Conservation (phyloP, 306 rosid species). For the Corylus avellana region DNA sequence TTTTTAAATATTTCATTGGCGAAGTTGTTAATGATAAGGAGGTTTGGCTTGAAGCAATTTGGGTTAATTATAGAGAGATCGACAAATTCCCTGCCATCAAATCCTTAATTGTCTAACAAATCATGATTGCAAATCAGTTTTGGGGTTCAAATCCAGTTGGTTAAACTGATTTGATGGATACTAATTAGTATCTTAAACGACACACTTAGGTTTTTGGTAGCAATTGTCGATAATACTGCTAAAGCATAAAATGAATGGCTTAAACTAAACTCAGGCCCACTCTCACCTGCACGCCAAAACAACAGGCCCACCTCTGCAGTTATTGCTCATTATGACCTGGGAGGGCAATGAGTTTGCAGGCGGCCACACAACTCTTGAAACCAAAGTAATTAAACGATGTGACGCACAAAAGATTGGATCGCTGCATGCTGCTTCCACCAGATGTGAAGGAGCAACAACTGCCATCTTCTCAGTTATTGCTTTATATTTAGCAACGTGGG, state of each 20-base stretch:
- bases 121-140: neutral
- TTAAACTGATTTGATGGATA: neutral
- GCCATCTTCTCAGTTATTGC: neutral
- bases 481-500: slow-evolving; percentile 12
- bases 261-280: neutral
- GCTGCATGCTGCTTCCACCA: neutral
- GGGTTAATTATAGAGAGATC: neutral
- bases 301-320: neutral
- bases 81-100: neutral
- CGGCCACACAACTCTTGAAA: neutral
- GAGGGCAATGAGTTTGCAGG: neutral
- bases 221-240: neutral
- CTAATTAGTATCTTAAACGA: neutral
- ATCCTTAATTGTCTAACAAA: neutral
- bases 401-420: neutral
- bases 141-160: neutral
- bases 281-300: neutral
- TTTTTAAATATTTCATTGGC: no score
- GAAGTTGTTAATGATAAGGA: neutral
- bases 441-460: neutral
- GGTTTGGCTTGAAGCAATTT: neutral
- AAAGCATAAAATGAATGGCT: neutral
- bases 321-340: neutral
- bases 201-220: neutral
- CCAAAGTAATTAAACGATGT: neutral